Base-by-base conservation (phyloP, 495 filamentous ascomycete genomes). In the Monascus purpureus region DNA sequence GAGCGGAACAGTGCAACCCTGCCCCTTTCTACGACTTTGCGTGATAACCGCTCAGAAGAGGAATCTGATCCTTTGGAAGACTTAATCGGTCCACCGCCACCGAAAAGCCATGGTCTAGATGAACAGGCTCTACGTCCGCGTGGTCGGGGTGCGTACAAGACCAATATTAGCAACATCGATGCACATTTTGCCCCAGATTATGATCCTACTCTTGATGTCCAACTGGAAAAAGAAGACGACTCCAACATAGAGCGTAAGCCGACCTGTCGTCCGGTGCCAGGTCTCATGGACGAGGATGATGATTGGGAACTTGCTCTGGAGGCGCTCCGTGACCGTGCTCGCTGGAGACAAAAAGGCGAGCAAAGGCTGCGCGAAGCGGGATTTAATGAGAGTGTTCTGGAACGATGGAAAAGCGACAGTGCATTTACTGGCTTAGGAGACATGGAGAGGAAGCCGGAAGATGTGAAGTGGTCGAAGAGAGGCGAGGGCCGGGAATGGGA, bases 401-500 rank as follows among this genome's bases (percentile, higher is more conserved):
- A 68, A 40, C 75, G 75, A 40, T 92, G 80, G 83, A 81, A 87
- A 60, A 77, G 69, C 28, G 71, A 75, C 16, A 65, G 50, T 11
- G 41, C 47, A 13, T 49, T 48, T 17, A 25, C 49, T 1, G 32
- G 37, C 1, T n/a, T 33, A n/a, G 45, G 65, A 1, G 68, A 68
- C 36, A 64, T 63, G 37, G 67, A 76, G 41, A 66, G 73, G 38
- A 52, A 38, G 11, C 51, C 60, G 33, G 77, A 78, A 18, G 72
- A 84, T 46, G 79, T 93, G 8, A 67, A 54, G 40, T 97, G 90
- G 88, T 65, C 66, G 27, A 80, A 75, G 48, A 72, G 68, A 28
- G 87, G 84, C 0, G 80, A 84, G 38, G 65, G 71, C n/a, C 70
- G 84, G 22, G 88, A 93, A 47, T 95, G 87, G 87, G 87, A 96